Conservation (phyloP, 1,284 basidiomycete species). For the Fistulinella staudtii region DNA sequence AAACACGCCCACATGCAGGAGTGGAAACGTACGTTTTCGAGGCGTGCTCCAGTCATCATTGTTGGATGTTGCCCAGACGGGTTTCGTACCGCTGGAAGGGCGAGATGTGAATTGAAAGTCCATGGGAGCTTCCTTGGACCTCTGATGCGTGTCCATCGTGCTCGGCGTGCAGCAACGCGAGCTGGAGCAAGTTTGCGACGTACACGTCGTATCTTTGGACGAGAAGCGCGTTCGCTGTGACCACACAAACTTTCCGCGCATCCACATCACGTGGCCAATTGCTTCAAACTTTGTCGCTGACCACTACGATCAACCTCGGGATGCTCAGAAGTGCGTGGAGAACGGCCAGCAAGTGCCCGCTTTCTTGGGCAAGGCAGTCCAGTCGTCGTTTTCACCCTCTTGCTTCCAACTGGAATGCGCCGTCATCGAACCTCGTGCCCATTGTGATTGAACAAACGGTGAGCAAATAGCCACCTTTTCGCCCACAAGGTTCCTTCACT, state of each 20-base stretch:
- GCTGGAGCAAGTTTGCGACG: not conserved
- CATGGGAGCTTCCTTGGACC: conserved; percentile 78
- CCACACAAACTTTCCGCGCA: conserved; percentile 11
- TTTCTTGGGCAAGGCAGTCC: conserved; percentile 11
- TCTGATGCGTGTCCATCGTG: conserved; percentile 31
- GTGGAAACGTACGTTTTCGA: conserved; percentile 56
- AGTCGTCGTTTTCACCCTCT: conserved; percentile 49
- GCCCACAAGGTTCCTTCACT: conserved; percentile 12
- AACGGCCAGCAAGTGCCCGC: conserved; percentile 17
- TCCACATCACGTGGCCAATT: conserved; percentile 23
- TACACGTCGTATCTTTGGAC: conserved; percentile 11
- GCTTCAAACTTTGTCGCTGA: not conserved
- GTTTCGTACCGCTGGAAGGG: conserved; percentile 45
- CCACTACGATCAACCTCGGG: conserved; percentile 5
- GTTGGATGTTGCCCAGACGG: conserved; percentile 50
- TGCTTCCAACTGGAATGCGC: conserved; percentile 40
- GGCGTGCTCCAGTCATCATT: conserved; percentile 49
- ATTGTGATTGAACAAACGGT: conserved; percentile 94
- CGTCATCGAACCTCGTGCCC: conserved; percentile 68
- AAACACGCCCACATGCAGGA: conserved; percentile 5
- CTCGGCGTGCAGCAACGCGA: not conserved
- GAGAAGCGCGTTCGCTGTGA: conserved; percentile 10
- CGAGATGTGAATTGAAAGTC: conserved; percentile 69
- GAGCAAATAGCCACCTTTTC: conserved; percentile 18
- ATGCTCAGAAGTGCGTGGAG: conserved; percentile 28